Evolutionary conservation across 768 basidiomycete species (phyloP), one percentile per base, ranked within the genome.

Genomic region (Boletus patriciae): DNA sequence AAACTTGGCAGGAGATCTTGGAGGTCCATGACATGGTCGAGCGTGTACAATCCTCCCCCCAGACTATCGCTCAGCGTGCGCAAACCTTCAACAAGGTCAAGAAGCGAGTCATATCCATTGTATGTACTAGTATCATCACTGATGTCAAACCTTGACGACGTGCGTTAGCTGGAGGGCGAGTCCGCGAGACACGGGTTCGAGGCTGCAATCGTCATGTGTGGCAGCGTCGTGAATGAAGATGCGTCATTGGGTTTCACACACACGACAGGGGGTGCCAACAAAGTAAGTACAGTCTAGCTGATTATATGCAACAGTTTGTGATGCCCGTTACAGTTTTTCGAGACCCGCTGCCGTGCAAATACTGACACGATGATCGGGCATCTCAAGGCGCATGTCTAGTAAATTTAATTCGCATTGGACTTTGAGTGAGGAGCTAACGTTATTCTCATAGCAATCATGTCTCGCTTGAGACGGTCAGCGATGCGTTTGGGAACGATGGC

Each of bases 371-470:
- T 58, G 27, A 50, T 58, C 12, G 42, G 52, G 1, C 51, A 58
- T 11, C 57, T 58, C 43, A 58, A 58, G 31, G 9, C 52, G 4
- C 57, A 58, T 19, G 47, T 58, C 2, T 53, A 53, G 57, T 58
- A 52, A 16, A 37, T 57, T 21, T 6, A 11, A n/a, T 37, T 31
- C 31, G 11, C 31, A 2, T 10, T 50, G 15, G n/a, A 16, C 15
- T 29, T 23, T 18, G 15, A 47, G 36, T 18, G n/a, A 11, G 2
- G 33, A n/a, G 29, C 23, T 33, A 50, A 50, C 6, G 2, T 40
- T 25, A 27, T 29, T 19, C 11, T 9, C 5, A 6, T 16, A 50
- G 50, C 34, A 57, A 57, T 18, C 12, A 37, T 6, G 56, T 57
- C n/a, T 57, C 44, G 13, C 50, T 57, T 3, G 50, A 57, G 45